Evolutionary conservation across 768 basidiomycete species (phyloP), one percentile per base, ranked within the genome.

Genomic region (Pleurotus sapidus): DNA sequence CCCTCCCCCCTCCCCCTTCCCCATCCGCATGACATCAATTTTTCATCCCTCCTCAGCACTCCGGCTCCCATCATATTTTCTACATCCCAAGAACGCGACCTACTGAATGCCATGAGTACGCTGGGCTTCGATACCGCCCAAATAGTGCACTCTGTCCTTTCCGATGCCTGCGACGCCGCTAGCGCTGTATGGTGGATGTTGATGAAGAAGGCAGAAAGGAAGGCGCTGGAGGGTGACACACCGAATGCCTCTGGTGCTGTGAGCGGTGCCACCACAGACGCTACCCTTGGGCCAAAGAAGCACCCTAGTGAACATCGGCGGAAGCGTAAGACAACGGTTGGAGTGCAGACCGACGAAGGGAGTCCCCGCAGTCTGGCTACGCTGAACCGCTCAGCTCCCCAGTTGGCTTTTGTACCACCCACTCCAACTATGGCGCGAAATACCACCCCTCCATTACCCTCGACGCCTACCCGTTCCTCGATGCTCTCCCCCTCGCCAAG

Each of bases 161-260:
- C 81, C 25, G 86, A 98, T 70, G 96, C 96, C 0, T 99, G 96
- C 65, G 96, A 99, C 70, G 83, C 91, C 0, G 82, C 90, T 11
- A 89, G 93, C 7, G 93, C 95, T 1, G 72, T 93, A 6, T 99
- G 95, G 95, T 99, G 97, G 97, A 92, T 96, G 82, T 75, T 98
- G 49, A 89, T 86, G 69, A 83, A 86, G 68, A 95, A 87, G 64
- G 83, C 85, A 17, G 94, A 83, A 76, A 84, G 72, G 61, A 81
- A 78, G 46, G 77, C 76, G 8, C 18, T 68, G 12, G 77, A 77
- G 23, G 75, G 60, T 27, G 60, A 59, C 45, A 57, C 62, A 37
- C 50, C 49, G 18, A 12, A 27, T 12, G 27, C 50, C 18, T 57
- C 47, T 58, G 63, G 57, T 24, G 54, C 49, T 60, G 64, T 0